Evolutionary conservation across 495 filamentous ascomycete species (phyloP).

Genomic region (Astrocystis sublimbata): DNA sequence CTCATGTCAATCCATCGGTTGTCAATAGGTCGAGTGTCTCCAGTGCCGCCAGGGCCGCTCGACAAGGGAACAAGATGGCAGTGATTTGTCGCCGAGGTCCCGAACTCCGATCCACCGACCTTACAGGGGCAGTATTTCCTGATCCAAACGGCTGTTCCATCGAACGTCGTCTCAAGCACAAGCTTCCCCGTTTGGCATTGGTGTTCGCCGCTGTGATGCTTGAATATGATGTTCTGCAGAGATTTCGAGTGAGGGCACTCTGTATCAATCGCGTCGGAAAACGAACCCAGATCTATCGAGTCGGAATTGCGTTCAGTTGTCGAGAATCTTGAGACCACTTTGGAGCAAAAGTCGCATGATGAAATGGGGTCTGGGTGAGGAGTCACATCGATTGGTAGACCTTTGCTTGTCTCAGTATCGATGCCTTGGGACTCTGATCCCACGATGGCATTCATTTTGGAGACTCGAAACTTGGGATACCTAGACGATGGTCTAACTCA

Average conservation of each 20-base stretch:
- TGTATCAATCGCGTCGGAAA: background rate
- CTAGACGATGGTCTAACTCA: background rate
- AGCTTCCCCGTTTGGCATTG: background rate
- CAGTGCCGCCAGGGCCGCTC: background rate
- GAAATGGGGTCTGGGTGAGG: too few relatives aligned
- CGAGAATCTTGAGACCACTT: background rate
- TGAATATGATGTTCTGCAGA: background rate
- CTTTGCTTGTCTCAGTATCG: background rate
- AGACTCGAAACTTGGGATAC: background rate
- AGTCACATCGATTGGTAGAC: background rate
- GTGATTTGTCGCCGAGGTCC: background rate
- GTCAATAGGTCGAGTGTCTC: background rate
- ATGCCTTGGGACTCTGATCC: background rate
- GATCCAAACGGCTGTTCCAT: background rate
- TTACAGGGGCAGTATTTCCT: background rate
- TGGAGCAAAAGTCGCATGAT: conserved; percentile 1
- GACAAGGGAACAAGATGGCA: background rate
- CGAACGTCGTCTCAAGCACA: background rate
- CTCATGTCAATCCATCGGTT: conserved; percentile 1
- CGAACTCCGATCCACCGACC: background rate
- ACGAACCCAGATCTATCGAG: background rate
- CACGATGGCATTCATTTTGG: background rate
- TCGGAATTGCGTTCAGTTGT: background rate
- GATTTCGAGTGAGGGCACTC: background rate
- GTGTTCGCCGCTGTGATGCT: background rate